phyloP scores from a whole-genome alignment of 371 early-diverging fungal genomes.

The Nematocida sp. region DNA sequence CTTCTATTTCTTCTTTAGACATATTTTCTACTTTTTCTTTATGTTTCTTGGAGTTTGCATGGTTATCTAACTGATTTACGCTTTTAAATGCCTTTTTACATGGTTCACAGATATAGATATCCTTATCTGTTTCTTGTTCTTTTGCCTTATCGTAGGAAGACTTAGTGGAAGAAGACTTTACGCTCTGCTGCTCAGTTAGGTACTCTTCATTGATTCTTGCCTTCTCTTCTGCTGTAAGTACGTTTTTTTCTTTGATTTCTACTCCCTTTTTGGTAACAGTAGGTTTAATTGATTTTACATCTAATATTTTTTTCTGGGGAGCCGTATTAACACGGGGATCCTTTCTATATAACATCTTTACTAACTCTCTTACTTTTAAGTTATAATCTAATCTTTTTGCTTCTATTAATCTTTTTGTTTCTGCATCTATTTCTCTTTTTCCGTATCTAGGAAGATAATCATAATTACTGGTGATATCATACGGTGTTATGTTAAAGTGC shows the following conservation, averaged over 20 bases:
- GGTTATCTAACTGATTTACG: slow-evolving; percentile 47
- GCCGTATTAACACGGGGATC: slow-evolving; percentile 26
- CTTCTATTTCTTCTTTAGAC: slow-evolving; percentile 17
- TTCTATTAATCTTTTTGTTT: slow-evolving; percentile 3
- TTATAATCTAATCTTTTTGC: slow-evolving; percentile 28
- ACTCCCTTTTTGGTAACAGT: slow-evolving; percentile 41
- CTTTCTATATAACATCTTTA: slow-evolving; percentile 15
- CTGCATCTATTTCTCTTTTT: slow-evolving; percentile 46
- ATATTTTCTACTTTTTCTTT: slow-evolving; percentile 29
- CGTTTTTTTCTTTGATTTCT: slow-evolving; percentile 24
- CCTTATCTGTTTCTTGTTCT: background rate
- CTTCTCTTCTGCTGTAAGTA: slow-evolving; percentile 41
- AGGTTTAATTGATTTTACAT: slow-evolving; percentile 22
- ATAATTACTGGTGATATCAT: slow-evolving; percentile 20
- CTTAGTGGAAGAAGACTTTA: background rate
- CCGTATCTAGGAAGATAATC: slow-evolving; percentile 3
- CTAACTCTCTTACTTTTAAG: slow-evolving; percentile 33
- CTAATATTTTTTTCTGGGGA: slow-evolving; percentile 27
- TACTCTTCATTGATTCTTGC: slow-evolving; percentile 11
- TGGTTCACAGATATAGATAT: slow-evolving; percentile 33
- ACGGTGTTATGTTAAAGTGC: slow-evolving; percentile 49
- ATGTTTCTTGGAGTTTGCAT: slow-evolving; percentile 49
- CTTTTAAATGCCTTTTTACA: slow-evolving; percentile 54
- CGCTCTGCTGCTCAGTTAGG: background rate
- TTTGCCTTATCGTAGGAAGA: background rate